These are phyloP conservation scores for Diplotaxis tenuifolia DNA, from an alignment of 345 rosid species.

Conservation along the genomic window DNA sequence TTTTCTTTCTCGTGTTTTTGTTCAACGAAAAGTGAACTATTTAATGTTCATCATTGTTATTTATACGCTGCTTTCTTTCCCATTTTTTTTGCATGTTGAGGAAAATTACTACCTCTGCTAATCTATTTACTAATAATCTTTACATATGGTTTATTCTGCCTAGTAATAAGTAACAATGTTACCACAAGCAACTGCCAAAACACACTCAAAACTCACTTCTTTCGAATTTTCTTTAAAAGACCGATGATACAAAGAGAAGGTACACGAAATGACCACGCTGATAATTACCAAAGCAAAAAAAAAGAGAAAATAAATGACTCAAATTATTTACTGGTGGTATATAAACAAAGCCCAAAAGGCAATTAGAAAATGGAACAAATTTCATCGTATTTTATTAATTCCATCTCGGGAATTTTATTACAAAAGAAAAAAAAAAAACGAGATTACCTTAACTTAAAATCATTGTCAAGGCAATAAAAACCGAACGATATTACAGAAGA, in stretches of 20 bases:
- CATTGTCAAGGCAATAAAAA: slow-evolving; percentile 5
- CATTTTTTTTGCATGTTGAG: not conserved
- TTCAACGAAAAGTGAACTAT: not conserved
- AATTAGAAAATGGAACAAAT: slow-evolving; percentile 1
- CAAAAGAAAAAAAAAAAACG: not conserved
- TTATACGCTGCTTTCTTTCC: not conserved
- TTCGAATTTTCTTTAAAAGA: no score
- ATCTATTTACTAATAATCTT: not conserved
- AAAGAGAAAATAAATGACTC: not conserved
- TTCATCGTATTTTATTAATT: not conserved
- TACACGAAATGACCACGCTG: not conserved
- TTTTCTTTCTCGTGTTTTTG: not conserved
- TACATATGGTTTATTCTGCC: not conserved
- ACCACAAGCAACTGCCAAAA: not conserved
- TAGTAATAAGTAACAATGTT: not conserved
- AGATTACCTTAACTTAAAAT: not conserved
- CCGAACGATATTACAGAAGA: slow-evolving; percentile 1
- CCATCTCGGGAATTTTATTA: slow-evolving; percentile 5
- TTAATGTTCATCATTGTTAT: not conserved
- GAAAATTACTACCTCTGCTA: not conserved
- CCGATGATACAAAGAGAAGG: not conserved
- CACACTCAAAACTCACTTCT: not conserved
- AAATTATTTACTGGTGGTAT: not conserved
- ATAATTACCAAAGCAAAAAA: not conserved
- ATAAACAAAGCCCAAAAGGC: not conserved